A percentile compares a stretch with the other conserved stretches of the same genome.
phyloP scores from a whole-genome alignment of 257 asterid species.

The Gentiana dahurica region DNA sequence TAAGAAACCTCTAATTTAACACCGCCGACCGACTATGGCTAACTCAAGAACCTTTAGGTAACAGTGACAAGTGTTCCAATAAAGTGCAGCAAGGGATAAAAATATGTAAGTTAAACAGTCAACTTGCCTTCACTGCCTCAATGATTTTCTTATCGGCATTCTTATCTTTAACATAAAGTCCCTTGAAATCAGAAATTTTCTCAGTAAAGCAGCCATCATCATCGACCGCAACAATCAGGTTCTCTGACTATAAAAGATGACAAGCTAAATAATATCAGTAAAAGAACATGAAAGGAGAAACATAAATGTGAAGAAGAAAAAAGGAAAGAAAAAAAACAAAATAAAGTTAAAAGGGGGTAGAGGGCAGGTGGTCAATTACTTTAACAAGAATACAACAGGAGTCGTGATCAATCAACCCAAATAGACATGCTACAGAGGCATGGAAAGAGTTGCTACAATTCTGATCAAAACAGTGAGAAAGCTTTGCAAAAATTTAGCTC shows the following conservation, averaged over 20 bases:
- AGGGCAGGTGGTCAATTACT: not conserved
- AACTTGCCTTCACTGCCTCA: constrained; percentile 64
- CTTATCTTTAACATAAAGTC: constrained; percentile 77
- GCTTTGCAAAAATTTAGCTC: too few species aligned
- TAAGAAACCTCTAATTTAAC: too few species aligned
- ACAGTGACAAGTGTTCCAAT: too few species aligned
- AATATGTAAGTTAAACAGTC: not conserved
- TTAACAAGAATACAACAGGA: not conserved
- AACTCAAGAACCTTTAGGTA: too few species aligned
- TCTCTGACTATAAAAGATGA: constrained; percentile 46
- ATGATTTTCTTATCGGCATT: constrained; percentile 88
- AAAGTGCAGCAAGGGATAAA: not conserved
- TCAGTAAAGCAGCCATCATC: constrained; percentile 95
- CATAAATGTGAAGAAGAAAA: not conserved
- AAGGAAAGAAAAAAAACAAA: not conserved
- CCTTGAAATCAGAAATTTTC: constrained; percentile 61
- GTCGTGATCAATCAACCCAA: not conserved
- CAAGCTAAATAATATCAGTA: not conserved
- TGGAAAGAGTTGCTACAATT: too few species aligned
- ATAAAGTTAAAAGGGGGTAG: not conserved
- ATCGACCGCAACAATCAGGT: constrained; percentile 83
- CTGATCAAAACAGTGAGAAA: too few species aligned
- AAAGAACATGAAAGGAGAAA: not conserved
- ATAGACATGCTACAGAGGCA: too few species aligned
- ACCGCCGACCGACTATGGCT: too few species aligned